Conservation (phyloP, 768 basidiomycete genomes). For the Lactarius akahatsu region DNA sequence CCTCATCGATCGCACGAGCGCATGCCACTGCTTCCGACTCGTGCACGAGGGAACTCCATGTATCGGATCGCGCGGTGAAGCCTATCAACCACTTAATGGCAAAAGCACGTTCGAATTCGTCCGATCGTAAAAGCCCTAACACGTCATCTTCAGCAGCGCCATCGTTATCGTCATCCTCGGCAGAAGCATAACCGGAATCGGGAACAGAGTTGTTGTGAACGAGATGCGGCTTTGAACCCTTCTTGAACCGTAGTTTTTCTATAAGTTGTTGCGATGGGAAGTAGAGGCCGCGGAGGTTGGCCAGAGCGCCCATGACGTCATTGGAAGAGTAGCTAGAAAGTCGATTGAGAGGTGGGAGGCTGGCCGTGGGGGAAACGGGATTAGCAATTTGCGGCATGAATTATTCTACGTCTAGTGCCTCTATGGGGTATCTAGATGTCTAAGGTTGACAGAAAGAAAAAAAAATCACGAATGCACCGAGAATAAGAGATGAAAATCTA, state of each 20-base stretch:
- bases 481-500: background rate
- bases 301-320: conserved; percentile 43
- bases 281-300: conserved; percentile 52
- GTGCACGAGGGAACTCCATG: conserved; percentile 41
- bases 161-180: conserved; percentile 37
- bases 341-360: conserved; percentile 56
- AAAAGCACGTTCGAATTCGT: conserved; percentile 64
- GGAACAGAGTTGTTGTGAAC: conserved; percentile 48
- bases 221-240: conserved; percentile 23
- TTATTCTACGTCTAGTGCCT: conserved; percentile 8
- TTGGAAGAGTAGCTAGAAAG: conserved; percentile 40
- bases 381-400: conserved; percentile 10
- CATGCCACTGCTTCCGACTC: conserved; percentile 43
- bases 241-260: conserved; percentile 30
- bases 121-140: conserved; percentile 52
- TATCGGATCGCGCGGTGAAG: conserved; percentile 59
- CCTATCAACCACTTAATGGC: conserved; percentile 76
- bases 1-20: conserved; percentile 51
- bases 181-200: conserved; percentile 80
- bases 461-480: background rate
- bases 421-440: conserved; percentile 23
- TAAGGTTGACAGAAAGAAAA: conserved; percentile 11
- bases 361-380: conserved; percentile 45
- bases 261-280: conserved; percentile 41
- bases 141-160: conserved; percentile 33